Evolutionary conservation across 257 asterid genomes (phyloP).

Genomic region (Gentiana straminea): DNA sequence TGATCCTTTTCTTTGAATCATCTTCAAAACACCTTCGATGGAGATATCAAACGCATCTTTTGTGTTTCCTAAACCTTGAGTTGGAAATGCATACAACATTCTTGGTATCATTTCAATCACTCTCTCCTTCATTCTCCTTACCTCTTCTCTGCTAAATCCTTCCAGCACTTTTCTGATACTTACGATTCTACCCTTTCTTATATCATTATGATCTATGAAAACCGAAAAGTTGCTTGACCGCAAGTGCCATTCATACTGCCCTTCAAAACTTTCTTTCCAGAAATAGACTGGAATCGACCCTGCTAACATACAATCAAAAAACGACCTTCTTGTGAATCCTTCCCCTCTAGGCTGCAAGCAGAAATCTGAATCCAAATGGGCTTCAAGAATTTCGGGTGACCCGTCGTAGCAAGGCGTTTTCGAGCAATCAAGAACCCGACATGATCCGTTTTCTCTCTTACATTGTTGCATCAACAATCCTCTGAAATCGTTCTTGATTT

Average conservation of each 20-base stretch:
- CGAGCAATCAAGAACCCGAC: slow-evolving; percentile 53
- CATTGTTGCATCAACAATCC: slow-evolving; percentile 30
- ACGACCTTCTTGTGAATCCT: slow-evolving; percentile 46
- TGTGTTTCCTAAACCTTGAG: slow-evolving; percentile 17
- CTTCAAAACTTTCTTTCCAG: slow-evolving; percentile 39
- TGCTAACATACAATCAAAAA: slow-evolving; percentile 74
- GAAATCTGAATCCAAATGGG: slow-evolving; percentile 53
- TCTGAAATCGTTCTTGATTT: slow-evolving; percentile 44
- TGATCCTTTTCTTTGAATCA: slow-evolving; percentile 30
- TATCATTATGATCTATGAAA: slow-evolving; percentile 45
- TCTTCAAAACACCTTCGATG: slow-evolving; percentile 58
- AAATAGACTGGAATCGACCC: slow-evolving; percentile 77
- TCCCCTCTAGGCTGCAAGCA: slow-evolving; percentile 80
- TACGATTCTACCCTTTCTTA: slow-evolving; percentile 37
- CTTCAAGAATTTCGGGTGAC: slow-evolving; percentile 20
- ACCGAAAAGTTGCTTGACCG: slow-evolving; percentile 69
- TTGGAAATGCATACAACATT: slow-evolving; percentile 44
- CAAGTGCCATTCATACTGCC: slow-evolving; percentile 72
- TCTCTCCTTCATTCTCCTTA: slow-evolving; percentile 53
- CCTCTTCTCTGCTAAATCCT: slow-evolving; percentile 41
- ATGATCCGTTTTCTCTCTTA: slow-evolving; percentile 24
- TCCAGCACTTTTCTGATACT: slow-evolving; percentile 21
- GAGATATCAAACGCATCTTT: slow-evolving; percentile 82
- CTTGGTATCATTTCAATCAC: slow-evolving; percentile 67
- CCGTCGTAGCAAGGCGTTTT: slow-evolving; percentile 36